A percentile compares a stretch with the other conserved stretches of the same genome.
phyloP scores from a whole-genome alignment of 1,284 basidiomycete species.

The Trichosporon sp. region DNA sequence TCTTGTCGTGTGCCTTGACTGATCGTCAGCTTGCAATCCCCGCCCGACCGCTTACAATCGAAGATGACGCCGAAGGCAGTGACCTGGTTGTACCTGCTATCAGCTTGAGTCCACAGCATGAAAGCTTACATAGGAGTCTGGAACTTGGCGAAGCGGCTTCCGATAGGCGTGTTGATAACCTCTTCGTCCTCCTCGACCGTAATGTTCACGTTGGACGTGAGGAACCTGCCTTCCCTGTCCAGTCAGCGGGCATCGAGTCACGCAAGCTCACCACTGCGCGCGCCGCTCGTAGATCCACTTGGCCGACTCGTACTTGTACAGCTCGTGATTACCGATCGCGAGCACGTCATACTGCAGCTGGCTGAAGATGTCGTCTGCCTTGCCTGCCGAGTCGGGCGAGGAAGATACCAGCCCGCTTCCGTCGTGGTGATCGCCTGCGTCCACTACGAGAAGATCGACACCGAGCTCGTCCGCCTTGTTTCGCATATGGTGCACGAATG shows the following conservation, averaged over 20 bases:
- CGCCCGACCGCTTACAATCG: slow-evolving; percentile 56
- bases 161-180: slow-evolving; percentile 47
- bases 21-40: slow-evolving; percentile 4
- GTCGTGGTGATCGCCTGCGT: slow-evolving; percentile 68
- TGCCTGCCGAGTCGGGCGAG: slow-evolving; percentile 63
- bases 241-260: background rate
- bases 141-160: slow-evolving; percentile 72
- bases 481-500: slow-evolving; percentile 81
- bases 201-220: slow-evolving; percentile 83
- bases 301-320: slow-evolving; percentile 76
- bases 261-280: slow-evolving; percentile 41
- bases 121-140: slow-evolving; percentile 67
- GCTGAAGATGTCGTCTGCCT: slow-evolving; percentile 75
- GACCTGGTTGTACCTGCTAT: slow-evolving; percentile 64
- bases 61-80: slow-evolving; percentile 80
- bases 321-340: slow-evolving; percentile 85
- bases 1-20: slow-evolving; percentile 57
- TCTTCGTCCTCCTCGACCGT: slow-evolving; percentile 65
- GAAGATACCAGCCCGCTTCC: slow-evolving; percentile 59
- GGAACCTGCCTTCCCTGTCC: slow-evolving; percentile 68
- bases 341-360: slow-evolving; percentile 79
- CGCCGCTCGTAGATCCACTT: slow-evolving; percentile 79
- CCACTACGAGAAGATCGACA: slow-evolving; percentile 53
- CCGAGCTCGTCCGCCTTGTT: slow-evolving; percentile 60
- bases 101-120: background rate